Conservation (phyloP, 306 rosid species). For the Albizia julibrissin region DNA sequence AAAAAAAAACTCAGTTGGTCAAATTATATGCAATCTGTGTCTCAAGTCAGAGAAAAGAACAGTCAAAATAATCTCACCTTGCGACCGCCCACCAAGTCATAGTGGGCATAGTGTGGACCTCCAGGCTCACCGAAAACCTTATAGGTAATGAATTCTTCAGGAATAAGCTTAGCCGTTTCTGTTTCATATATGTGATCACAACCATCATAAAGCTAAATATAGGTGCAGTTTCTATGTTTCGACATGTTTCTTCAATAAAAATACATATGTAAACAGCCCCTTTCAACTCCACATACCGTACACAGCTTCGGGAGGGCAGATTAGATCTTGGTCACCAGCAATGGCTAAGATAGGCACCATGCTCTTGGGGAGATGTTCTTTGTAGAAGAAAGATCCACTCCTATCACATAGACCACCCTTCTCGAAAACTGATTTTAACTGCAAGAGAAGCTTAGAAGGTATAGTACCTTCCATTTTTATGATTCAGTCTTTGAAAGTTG, state of each 20-base stretch:
- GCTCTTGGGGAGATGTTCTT: conserved; percentile 65
- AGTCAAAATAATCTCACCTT: conserved; percentile 48
- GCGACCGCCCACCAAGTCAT: conserved; percentile 87
- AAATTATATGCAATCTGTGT: not conserved
- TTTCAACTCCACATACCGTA: conserved; percentile 53
- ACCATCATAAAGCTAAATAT: not conserved
- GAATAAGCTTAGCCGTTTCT: conserved; percentile 86
- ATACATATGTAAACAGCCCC: not conserved
- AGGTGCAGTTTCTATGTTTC: not conserved
- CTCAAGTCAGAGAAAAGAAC: not conserved
- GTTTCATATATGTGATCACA: conserved; percentile 33
- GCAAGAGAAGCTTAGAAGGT: conserved; percentile 82
- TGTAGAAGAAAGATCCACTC: conserved; percentile 65
- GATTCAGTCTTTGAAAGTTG: conserved; percentile 8
- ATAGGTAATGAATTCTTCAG: conserved; percentile 60
- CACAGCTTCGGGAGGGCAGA: conserved; percentile 94
- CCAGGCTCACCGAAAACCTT: conserved; percentile 78
- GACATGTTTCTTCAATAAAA: not conserved
- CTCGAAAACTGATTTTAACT: conserved; percentile 61
- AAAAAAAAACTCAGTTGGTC: conserved; percentile 3
- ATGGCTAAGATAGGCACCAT: conserved; percentile 75
- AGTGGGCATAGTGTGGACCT: conserved; percentile 90
- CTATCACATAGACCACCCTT: conserved; percentile 78
- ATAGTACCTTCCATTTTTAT: conserved; percentile 62
- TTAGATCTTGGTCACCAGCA: conserved; percentile 84